A percentile compares a stretch with the other conserved stretches of the same genome.
phyloP scores from a whole-genome alignment of 805 yeast genomes.

The Zygotorulaspora florentina region DNA sequence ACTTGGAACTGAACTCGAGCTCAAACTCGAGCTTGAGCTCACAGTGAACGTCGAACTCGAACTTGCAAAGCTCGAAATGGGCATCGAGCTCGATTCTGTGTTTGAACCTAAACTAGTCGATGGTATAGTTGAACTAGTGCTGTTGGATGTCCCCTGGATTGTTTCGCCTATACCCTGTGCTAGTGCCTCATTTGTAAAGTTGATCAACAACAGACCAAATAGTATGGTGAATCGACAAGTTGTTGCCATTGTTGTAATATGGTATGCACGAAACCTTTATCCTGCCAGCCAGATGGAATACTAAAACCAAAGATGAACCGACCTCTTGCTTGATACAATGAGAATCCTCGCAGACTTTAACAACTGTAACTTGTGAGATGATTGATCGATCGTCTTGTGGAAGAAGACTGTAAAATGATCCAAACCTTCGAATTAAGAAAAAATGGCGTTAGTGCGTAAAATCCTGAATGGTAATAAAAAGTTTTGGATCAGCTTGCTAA shows the following conservation, averaged over 20 bases:
- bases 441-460: too few relatives aligned
- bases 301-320: too few relatives aligned
- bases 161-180: neutral
- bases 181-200: neutral
- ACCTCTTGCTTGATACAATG: too few relatives aligned
- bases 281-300: too few relatives aligned
- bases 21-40: neutral
- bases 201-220: neutral
- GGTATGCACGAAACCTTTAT: neutral
- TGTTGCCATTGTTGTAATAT: neutral
- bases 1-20: slow-evolving; percentile 6
- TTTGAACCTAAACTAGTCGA: slow-evolving; percentile 1
- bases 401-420: too few relatives aligned
- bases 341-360: too few relatives aligned
- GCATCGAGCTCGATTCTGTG: neutral
- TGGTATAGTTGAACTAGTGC: neutral
- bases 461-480: too few relatives aligned
- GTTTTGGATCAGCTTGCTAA: too few relatives aligned
- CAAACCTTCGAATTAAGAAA: too few relatives aligned
- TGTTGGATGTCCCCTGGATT: neutral
- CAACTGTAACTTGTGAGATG: too few relatives aligned
- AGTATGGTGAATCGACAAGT: neutral
- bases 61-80: neutral
- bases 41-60: slow-evolving; percentile 2
- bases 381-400: too few relatives aligned